A percentile compares a stretch with the other conserved stretches of the same genome.
Evolutionary conservation across 805 yeast species (phyloP).

Genomic region (Kregervanrija pseudodelftensis): DNA sequence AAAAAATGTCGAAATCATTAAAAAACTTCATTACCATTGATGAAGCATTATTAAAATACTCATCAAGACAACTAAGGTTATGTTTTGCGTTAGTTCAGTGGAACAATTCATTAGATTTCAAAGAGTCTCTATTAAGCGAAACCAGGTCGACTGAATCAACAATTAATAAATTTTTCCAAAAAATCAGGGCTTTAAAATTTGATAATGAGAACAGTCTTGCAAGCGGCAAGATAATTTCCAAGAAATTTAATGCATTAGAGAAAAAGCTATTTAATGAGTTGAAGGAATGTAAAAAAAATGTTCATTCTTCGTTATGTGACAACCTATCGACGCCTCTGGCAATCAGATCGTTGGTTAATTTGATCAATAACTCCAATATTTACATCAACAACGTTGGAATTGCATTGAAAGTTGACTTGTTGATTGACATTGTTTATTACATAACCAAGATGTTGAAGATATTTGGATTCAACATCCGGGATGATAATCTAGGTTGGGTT

Average conservation of each 20-base stretch:
- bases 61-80: constrained; percentile 79
- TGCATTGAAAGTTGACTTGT: constrained; percentile 55
- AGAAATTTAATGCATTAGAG: constrained; percentile 53
- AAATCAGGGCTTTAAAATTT: constrained; percentile 69
- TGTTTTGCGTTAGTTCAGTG: constrained; percentile 89
- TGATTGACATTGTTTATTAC: constrained; percentile 58
- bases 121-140: constrained; percentile 69
- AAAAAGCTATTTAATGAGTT: constrained; percentile 37
- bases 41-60: constrained; percentile 68
- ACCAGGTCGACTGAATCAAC: constrained; percentile 71
- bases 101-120: constrained; percentile 91
- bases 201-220: constrained; percentile 52
- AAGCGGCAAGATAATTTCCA: constrained; percentile 47
- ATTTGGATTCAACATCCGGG: constrained; percentile 69
- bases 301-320: constrained; percentile 80
- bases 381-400: constrained; percentile 54
- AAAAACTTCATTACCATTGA: constrained; percentile 93
- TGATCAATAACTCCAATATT: constrained; percentile 64
- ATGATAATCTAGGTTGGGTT: constrained; percentile 78
- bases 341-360: constrained; percentile 53
- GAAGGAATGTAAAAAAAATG: constrained; percentile 47
- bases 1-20: constrained; percentile 92
- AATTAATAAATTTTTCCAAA: constrained; percentile 76
- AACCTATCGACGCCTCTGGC: constrained; percentile 78
- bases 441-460: constrained; percentile 62